phyloP scores from a whole-genome alignment of 176 grass and related monocot species.

The Neostapfia colusana region DNA sequence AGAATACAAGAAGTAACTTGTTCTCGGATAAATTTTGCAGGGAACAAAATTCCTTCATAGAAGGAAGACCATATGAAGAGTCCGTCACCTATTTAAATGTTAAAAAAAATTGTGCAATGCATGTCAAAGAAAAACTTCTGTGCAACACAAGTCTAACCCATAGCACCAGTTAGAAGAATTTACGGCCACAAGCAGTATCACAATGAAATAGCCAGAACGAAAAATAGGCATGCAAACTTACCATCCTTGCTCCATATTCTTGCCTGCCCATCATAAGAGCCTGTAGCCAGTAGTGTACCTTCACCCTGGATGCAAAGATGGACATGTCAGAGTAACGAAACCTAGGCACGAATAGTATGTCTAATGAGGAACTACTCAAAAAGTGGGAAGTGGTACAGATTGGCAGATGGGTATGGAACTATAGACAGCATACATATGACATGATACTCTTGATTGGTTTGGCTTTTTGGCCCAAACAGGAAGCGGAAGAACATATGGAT shows the following conservation, averaged over 20 bases:
- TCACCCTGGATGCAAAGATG: slow-evolving; percentile 53
- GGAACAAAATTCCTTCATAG: no score
- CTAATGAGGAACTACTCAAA: neutral
- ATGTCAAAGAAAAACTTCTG: neutral
- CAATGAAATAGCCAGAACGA: slow-evolving; percentile 16
- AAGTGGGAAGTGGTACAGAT: neutral
- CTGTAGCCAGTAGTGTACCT: slow-evolving; percentile 86
- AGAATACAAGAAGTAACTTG: no score
- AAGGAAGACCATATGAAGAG: no score
- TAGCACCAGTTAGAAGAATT: neutral
- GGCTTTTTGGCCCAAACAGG: neutral
- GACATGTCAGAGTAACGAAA: neutral
- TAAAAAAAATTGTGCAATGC: neutral
- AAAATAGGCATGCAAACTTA: slow-evolving; percentile 28
- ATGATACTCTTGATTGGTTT: neutral
- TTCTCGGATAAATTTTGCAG: neutral
- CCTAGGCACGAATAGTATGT: slow-evolving; percentile 12
- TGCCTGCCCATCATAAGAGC: slow-evolving; percentile 96
- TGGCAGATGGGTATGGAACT: neutral
- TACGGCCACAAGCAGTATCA: neutral
- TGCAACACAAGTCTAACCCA: neutral
- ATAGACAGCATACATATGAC: slow-evolving; percentile 27
- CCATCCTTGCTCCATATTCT: slow-evolving; percentile 95
- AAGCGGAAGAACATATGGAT: neutral
- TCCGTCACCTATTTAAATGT: no score